phyloP scores from a whole-genome alignment of 805 yeast genomes.

The Ogataea ganodermae region DNA sequence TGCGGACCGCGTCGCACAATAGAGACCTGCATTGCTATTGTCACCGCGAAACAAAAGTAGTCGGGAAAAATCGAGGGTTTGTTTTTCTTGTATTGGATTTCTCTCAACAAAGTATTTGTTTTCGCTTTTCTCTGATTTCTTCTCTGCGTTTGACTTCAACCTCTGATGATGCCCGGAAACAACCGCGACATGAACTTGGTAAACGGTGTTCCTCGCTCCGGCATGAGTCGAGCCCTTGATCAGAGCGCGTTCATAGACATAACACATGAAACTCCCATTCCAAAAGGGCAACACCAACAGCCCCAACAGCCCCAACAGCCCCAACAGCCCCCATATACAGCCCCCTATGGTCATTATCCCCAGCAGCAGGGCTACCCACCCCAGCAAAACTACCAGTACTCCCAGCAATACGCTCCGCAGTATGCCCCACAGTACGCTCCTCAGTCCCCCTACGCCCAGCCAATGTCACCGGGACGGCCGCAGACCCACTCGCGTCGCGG shows the following conservation, averaged over 20 bases:
- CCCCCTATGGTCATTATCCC: neutral
- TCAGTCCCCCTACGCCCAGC: conserved; percentile 1
- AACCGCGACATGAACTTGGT: conserved; percentile 13
- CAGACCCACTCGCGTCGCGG: conserved; percentile 23
- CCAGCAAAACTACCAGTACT: neutral
- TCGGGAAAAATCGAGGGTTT: conserved; percentile 1
- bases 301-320: conserved; percentile 5
- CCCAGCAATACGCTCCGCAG: neutral
- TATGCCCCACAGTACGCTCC: neutral
- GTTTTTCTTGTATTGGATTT: neutral
- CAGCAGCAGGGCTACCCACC: neutral
- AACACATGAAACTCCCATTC: conserved; percentile 41
- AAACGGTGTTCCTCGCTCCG: conserved; percentile 28
- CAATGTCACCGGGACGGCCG: neutral
- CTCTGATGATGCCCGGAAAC: conserved; percentile 14
- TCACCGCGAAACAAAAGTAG: neutral
- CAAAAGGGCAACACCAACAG: conserved; percentile 8
- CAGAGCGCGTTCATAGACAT: conserved; percentile 49
- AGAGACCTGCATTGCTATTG: conserved; percentile 1
- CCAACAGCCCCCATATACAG: neutral
- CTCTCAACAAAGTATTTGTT: neutral
- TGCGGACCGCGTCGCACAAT: neutral
- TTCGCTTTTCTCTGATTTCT: neutral
- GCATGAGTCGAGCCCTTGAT: conserved; percentile 41
- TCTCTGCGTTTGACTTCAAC: neutral